These are phyloP conservation scores for Fraxinus baroniana DNA, from an alignment of 305 asterid species.

Conservation along the genomic window DNA sequence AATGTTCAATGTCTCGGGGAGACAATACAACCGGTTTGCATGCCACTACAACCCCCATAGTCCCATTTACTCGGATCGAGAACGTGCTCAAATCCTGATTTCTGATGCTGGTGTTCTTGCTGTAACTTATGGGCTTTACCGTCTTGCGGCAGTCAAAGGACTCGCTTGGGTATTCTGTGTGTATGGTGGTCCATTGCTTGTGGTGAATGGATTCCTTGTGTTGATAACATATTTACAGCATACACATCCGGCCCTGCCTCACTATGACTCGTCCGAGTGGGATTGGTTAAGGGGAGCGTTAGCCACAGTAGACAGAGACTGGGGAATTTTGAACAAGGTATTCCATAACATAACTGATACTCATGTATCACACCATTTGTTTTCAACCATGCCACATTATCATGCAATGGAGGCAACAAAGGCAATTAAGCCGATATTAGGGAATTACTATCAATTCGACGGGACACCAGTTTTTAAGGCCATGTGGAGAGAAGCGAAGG, in stretches of 20 bases:
- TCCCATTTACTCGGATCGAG: conserved; percentile 43
- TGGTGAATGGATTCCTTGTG: conserved; percentile 45
- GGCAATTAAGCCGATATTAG: conserved; percentile 41
- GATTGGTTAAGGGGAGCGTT: conserved; percentile 50
- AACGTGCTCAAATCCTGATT: conserved; percentile 35
- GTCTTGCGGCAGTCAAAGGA: conserved; percentile 40
- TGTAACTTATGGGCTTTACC: conserved; percentile 28
- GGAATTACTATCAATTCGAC: conserved; percentile 43
- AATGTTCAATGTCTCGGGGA: conserved; percentile 40
- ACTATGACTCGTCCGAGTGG: conserved; percentile 47
- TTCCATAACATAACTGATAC: conserved; percentile 47
- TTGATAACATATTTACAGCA: conserved; percentile 49
- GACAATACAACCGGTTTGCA: conserved; percentile 40
- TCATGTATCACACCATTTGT: conserved; percentile 44
- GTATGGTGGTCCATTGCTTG: conserved; percentile 37
- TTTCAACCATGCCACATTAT: conserved; percentile 51
- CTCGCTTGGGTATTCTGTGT: conserved; percentile 37
- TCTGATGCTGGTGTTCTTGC: conserved; percentile 38
- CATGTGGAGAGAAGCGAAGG: conserved; percentile 44
- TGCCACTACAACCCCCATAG: conserved; percentile 40
- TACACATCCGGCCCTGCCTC: conserved; percentile 47
- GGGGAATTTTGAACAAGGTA: conserved; percentile 44
- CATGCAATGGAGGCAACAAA: conserved; percentile 52
- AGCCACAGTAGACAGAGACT: conserved; percentile 45
- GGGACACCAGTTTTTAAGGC: conserved; percentile 37